phyloP scores from a whole-genome alignment of 2,329 filamentous ascomycete species.

The Penicillium vulpinum region DNA sequence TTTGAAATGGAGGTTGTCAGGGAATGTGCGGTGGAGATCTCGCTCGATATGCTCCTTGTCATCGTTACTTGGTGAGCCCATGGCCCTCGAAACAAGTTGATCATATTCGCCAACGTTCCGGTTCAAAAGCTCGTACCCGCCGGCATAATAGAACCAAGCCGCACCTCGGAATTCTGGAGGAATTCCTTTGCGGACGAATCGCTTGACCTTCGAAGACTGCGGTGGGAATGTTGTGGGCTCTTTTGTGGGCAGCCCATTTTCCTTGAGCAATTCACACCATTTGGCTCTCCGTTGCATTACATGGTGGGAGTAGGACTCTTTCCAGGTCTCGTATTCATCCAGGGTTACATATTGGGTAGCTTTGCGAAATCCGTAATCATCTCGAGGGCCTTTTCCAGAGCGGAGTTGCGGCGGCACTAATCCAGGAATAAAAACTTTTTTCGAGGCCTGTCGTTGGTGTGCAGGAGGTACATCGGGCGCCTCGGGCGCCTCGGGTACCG shows the following conservation, averaged over 20 bases:
- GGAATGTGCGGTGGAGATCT: constrained; percentile 90
- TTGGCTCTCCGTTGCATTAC: constrained; percentile 74
- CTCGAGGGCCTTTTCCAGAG: constrained; percentile 52
- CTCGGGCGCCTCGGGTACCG: constrained; percentile 1
- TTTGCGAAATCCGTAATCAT: constrained; percentile 92
- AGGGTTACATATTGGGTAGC: constrained; percentile 74
- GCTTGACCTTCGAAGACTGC: constrained; percentile 78
- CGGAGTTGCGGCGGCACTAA: constrained; percentile 40
- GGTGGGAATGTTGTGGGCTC: constrained; percentile 76
- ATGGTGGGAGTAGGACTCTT: constrained; percentile 71
- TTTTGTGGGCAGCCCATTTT: constrained; percentile 70
- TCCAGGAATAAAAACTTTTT: constrained; percentile 36
- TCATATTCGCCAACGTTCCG: constrained; percentile 77
- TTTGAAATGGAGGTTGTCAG: constrained; percentile 90
- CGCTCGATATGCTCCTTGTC: constrained; percentile 91
- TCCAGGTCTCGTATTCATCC: constrained; percentile 81
- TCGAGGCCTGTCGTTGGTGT: constrained; percentile 26
- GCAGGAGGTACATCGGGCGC: constrained; percentile 1
- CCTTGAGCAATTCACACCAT: constrained; percentile 76
- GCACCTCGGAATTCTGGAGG: constrained; percentile 92
- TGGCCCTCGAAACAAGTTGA: constrained; percentile 65
- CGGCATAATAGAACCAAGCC: constrained; percentile 96
- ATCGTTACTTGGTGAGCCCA: constrained; percentile 64
- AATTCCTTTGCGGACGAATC: constrained; percentile 89
- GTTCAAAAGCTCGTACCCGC: constrained; percentile 74